Conservation (phyloP, 78 protist species). For the slime mould (Dictyostelium discoideum) region DNA sequence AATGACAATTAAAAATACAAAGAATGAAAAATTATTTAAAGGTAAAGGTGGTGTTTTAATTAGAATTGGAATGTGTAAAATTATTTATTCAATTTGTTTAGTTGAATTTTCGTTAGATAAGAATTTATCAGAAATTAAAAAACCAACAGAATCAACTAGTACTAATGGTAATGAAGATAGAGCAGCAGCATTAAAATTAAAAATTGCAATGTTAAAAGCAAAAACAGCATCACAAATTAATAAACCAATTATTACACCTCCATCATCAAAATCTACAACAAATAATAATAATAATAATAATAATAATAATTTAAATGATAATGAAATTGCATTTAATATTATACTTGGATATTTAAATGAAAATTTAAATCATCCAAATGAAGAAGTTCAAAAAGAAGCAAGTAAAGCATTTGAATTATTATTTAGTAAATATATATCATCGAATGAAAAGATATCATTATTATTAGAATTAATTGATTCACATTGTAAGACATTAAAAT, state of each 20-base stretch:
- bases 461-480: neutral
- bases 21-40: constrained; percentile 86
- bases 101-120: neutral
- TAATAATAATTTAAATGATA: neutral
- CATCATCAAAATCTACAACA: constrained; percentile 13
- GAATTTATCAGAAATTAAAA: neutral
- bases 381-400: constrained; percentile 76
- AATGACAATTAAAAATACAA: constrained; percentile 74
- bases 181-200: constrained; percentile 10
- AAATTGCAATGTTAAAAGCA: constrained; percentile 56
- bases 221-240: neutral
- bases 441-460: neutral
- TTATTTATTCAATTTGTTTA: constrained; percentile 78
- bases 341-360: constrained; percentile 58
- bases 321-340: constrained; percentile 10
- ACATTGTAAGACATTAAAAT: neutral
- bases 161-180: neutral
- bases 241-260: neutral
- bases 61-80: constrained; percentile 81
- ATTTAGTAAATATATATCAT: constrained; percentile 48
- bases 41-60: constrained; percentile 90
- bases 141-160: neutral
- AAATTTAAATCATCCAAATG: constrained; percentile 64
- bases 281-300: neutral
- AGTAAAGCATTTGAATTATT: constrained; percentile 56